Evolutionary conservation across 2,329 filamentous ascomycete genomes (phyloP).

Genomic region (Plenodomus lindquistii): DNA sequence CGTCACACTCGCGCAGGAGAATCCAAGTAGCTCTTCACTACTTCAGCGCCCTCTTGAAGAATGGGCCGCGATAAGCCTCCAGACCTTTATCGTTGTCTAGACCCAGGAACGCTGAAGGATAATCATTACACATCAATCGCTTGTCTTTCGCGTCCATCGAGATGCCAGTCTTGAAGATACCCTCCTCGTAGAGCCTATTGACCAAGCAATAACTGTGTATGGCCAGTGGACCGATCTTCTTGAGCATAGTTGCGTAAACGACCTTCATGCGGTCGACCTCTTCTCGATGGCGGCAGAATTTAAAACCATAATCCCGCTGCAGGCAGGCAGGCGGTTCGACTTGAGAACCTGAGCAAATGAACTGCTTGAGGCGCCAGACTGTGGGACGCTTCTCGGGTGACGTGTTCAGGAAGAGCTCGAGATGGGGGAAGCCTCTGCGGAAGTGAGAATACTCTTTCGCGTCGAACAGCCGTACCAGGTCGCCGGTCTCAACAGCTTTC

Average conservation of each 20-base stretch:
- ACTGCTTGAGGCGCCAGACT: conserved; percentile 22
- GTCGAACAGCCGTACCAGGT: conserved; percentile 10
- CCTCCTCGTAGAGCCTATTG: conserved; percentile 4
- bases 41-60: conserved; percentile 4
- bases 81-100: conserved; percentile 7
- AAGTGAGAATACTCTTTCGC: conserved; percentile 2
- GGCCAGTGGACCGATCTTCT: not conserved
- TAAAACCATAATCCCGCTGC: conserved; percentile 26
- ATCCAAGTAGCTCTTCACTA: not conserved
- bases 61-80: not conserved
- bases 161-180: not conserved
- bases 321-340: conserved; percentile 13
- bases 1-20: too few relatives aligned
- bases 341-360: conserved; percentile 1
- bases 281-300: conserved; percentile 11
- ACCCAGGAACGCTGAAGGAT: not conserved
- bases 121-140: conserved; percentile 15
- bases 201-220: conserved; percentile 17
- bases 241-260: conserved; percentile 14
- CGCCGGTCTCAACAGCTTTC: conserved; percentile 6
- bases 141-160: not conserved
- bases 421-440: conserved; percentile 1
- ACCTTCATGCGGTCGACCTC: conserved; percentile 18
- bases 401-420: conserved; percentile 15
- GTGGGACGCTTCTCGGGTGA: conserved; percentile 3